Evolutionary conservation across 148 eudicot genomes (phyloP), one percentile per base, ranked within the genome.

Genomic region (Persicaria maculosa): DNA sequence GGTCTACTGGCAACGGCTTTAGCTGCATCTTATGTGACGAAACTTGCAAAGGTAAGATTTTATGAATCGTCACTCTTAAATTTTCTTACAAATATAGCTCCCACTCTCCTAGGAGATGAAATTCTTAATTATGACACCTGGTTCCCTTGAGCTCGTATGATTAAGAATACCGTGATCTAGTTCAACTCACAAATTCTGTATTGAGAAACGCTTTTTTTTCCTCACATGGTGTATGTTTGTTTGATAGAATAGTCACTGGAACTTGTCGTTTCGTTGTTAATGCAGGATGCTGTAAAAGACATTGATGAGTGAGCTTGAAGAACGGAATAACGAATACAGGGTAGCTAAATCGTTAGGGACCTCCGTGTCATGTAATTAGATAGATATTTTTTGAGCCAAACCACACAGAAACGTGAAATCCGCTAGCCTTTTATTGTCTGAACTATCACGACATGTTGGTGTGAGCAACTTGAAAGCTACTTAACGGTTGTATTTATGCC

Each of bases 11-110:
- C 82, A 52, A 94, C 98, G 7, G 98, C 91, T 14, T 64, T 94
- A 16, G 98, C 97, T 55, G 98, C 97, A 72, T 62, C 91, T 74
- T 90, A 94, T 77, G 98, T 94, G 25, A 91, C 98, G 20, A 86
- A 80, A 76, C 85, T 94, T 76, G 98, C 97, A 50, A 87, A 92
- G 96, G 98, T 94, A 84, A 72, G 70, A 65, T 5, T 16, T 20
- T 59, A 22, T 19, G 62, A 57, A 57, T 20, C 10, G n/a, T 57
- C 64, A 17, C 61, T 52, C 61, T 55, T 57, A 57, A 57, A 17
- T 54, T 54, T 54, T 54, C 58, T 54, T 19, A 3, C 20, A 58
- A 31, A 6, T 9, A 16, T 55, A 20, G 36, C 40, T 19, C 40
- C 40, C 40, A 31, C 40, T 31, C 40, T 31, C 40, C 40, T 0